Evolutionary conservation across 139 green algal species (phyloP), one percentile per base, ranked within the genome.

Genomic region (Coccomyxa sp.): DNA sequence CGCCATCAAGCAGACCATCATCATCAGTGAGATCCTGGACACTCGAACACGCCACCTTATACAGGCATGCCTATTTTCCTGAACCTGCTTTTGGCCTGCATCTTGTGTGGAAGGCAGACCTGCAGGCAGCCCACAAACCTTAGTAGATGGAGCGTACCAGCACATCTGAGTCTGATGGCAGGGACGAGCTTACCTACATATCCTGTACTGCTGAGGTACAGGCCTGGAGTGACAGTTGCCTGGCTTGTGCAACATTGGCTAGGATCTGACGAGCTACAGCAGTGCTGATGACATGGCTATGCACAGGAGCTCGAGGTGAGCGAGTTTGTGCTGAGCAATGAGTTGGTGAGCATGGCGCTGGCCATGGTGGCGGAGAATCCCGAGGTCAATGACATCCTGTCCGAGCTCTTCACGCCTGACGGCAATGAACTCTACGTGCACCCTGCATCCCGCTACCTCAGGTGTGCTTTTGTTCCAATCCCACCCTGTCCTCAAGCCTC

Each of bases 381-480:
- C 6, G 70, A 79, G 18, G 88, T 91, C 39, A 91, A 90, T 68
- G 38, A 39, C 18, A 83, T 91, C 27, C 78, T 90, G 39, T 70
- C 82, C n/a, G 86, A 91, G 81, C 83, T 91, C 22, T 91, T 90
- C 68, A 81, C 78, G 33, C 82, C 85, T 36, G 55, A 83, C 41
- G 87, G 87, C 82, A 89, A 86, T 41, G 87, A 91, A 82, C 79
- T 91, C 12, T 91, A 91, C 70, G 78, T 91, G 29, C 64, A 77
- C 33, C 74, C 87, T 37, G 75, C 78, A 12, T 39, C 82, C 27
- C 70, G 84, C 27, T 91, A 89, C 36, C 54, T 91, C 27, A 73
- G 77, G 55, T 54, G 78, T 70, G 70, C 70, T 40, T 8, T 29
- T 6, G 0, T 41, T 41, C 16, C 9, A 74, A 40, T 50, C 1